Evolutionary conservation across 176 grass and related monocot species (phyloP).

Genomic region (Lolium multiflorum): DNA sequence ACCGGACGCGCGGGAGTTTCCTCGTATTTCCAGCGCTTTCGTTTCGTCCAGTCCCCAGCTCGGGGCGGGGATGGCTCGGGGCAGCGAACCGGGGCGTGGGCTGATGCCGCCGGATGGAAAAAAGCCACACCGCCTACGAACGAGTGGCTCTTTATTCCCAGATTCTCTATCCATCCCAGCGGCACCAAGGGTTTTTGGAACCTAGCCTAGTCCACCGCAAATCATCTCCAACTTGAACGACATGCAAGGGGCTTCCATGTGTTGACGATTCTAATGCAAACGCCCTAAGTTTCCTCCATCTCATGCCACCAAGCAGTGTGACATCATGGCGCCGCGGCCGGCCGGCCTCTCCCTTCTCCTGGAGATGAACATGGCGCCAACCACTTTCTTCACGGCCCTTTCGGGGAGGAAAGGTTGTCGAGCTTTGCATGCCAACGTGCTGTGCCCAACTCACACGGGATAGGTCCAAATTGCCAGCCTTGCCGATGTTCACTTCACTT

Average conservation of each 20-base stretch:
- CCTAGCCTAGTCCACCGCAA: conserved; percentile 9
- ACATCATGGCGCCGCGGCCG: background rate
- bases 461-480: conserved; percentile 57
- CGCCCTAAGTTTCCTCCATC: background rate
- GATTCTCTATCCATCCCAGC: conserved; percentile 25
- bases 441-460: conserved; percentile 39
- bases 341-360: background rate
- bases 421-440: conserved; percentile 9
- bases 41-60: too few species aligned
- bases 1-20: too few species aligned
- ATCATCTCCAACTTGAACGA: conserved; percentile 35
- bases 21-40: too few species aligned
- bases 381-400: conserved; percentile 42
- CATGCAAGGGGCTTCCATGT: background rate
- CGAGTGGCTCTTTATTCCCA: conserved; percentile 29
- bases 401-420: background rate
- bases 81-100: too few species aligned
- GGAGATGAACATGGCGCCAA: conserved; percentile 41
- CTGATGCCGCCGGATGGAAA: too few species aligned
- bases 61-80: too few species aligned
- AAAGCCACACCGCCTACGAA: too few species aligned
- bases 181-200: conserved; percentile 36
- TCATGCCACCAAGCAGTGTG: background rate
- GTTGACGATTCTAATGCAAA: background rate
- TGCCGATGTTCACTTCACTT: background rate